phyloP scores from a whole-genome alignment of 148 eudicot species.

The Rhododendron molle region DNA sequence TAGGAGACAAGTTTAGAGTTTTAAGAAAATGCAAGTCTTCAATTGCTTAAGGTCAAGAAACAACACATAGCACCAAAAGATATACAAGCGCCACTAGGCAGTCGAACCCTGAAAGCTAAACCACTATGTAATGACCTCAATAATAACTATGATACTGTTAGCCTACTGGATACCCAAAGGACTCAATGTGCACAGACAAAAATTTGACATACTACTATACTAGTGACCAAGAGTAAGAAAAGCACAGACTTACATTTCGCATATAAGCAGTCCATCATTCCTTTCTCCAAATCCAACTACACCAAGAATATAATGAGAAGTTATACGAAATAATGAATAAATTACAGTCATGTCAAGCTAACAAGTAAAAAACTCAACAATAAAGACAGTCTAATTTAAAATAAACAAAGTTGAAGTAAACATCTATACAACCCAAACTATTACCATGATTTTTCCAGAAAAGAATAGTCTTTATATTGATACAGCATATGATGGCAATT shows the following conservation, averaged over 20 bases:
- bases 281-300: slow-evolving; percentile 97
- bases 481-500: neutral
- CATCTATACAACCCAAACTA: neutral
- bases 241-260: slow-evolving; percentile 79
- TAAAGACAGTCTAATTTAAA: neutral
- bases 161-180: neutral
- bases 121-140: neutral
- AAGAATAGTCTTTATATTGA: neutral
- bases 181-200: neutral
- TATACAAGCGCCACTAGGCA: neutral
- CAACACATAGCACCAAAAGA: neutral
- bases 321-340: neutral
- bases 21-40: neutral
- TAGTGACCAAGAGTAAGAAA: neutral
- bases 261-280: slow-evolving; percentile 95
- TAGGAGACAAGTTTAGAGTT: neutral
- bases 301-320: slow-evolving; percentile 7
- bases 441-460: neutral
- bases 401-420: neutral
- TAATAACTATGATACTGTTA: neutral
- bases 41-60: neutral
- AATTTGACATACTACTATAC: neutral
- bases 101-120: neutral
- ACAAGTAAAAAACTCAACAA: neutral
- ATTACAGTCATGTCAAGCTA: neutral